Base-by-base conservation (phyloP, 192 early-diverging fungal species). In the Gonapodya prolifera region DNA sequence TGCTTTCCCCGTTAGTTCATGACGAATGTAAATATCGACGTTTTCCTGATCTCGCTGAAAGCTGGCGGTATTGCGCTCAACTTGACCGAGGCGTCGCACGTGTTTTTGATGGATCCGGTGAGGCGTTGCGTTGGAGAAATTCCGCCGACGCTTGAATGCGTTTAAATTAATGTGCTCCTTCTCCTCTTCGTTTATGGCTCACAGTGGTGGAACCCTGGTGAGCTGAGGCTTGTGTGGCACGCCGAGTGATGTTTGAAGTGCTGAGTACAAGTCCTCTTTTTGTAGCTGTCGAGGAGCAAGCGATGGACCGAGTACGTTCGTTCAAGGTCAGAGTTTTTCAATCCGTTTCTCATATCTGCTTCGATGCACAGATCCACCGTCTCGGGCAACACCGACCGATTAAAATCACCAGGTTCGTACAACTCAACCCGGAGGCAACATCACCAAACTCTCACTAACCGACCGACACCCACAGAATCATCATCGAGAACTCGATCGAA, bases 401-500 rank as follows among this genome's bases (percentile, higher is more conserved):
- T 80, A 89, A 91, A 73, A 93, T 95, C 75, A 94, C 93, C 0
- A 84, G 93, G 17, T 35, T 2, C 18, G n/a, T 23, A 69, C 18
- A 23, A 69, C 69, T n/a, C n/a, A 69, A 69, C n/a, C 34, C 1
- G 76, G 35, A 1, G 1, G 1, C n/a, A n/a, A 16, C 45, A n/a
- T 69, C n/a, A n/a, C 45, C 45, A 16, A 8, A n/a, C 8, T 69
- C 45, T 69, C 8, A 69, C 45, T n/a, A n/a, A 8, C 45, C 45
- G 45, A 16, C n/a, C 45, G 45, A 69, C n/a, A 16, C 8, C 13
- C 8, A 69, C 30, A 78, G 77, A 1, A 83, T 98, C 75, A 93
- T 98, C 77, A 93, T 98, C 77, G 94, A 95, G 77, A 95, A 98
- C 84, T 92, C 91, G 35, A 96, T 98, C 78, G 96, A 98, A 79